These are phyloP conservation scores for Mycosphaerella sp. DNA, from an alignment of 2,329 filamentous ascomycete species.

Conservation along the genomic window DNA sequence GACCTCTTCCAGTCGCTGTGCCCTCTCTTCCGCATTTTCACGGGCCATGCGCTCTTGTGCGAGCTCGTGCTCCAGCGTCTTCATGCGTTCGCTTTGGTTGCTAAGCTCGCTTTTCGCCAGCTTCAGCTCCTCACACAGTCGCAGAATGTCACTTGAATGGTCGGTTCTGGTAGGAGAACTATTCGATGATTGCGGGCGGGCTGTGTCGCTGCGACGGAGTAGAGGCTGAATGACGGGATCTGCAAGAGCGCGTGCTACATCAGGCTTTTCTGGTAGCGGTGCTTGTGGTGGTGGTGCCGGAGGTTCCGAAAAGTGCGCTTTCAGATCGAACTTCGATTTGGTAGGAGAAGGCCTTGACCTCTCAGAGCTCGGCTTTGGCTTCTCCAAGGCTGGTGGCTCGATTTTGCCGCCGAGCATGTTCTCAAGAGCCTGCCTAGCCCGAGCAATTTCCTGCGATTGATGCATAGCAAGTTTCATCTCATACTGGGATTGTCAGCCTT, in stretches of 20 bases:
- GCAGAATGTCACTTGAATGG: slow-evolving; percentile 66
- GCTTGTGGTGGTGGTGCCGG: slow-evolving; percentile 91
- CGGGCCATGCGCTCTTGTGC: slow-evolving; percentile 74
- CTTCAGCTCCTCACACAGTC: slow-evolving; percentile 77
- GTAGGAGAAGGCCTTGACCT: slow-evolving; percentile 41
- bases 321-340: slow-evolving; percentile 66
- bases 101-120: slow-evolving; percentile 82
- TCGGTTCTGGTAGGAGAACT: slow-evolving; percentile 56
- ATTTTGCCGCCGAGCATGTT: slow-evolving; percentile 67
- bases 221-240: slow-evolving; percentile 51
- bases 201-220: slow-evolving; percentile 68
- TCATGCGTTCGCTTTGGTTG: slow-evolving; percentile 70
- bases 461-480: slow-evolving; percentile 88
- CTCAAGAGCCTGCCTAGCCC: slow-evolving; percentile 75
- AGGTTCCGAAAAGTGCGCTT: slow-evolving; percentile 83
- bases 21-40: slow-evolving; percentile 75
- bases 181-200: slow-evolving; percentile 55
- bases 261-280: slow-evolving; percentile 87
- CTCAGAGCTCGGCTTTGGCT: slow-evolving; percentile 43
- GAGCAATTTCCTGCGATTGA: slow-evolving; percentile 76
- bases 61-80: slow-evolving; percentile 72
- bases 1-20: slow-evolving; percentile 62
- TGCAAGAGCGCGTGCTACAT: slow-evolving; percentile 50
- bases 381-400: slow-evolving; percentile 36
- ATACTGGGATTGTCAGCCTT: slow-evolving; percentile 49